Evolutionary conservation across 345 rosid genomes (phyloP).

Genomic region (Dipteronia sinensis): DNA sequence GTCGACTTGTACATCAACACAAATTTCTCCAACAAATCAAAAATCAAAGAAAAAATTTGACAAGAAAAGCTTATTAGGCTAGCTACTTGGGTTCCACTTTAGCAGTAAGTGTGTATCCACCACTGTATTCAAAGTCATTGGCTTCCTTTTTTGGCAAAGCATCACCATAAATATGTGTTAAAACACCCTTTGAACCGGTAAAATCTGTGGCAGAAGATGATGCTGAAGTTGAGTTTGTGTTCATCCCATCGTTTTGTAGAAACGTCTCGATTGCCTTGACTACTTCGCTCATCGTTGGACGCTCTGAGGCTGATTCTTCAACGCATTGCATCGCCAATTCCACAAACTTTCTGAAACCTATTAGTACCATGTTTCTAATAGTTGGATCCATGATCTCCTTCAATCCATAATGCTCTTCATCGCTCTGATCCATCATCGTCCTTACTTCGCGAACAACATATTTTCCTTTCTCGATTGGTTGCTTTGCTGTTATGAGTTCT

Average conservation of each 20-base stretch:
- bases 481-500: conserved; percentile 77
- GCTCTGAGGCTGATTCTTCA: conserved; percentile 78
- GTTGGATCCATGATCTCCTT: conserved; percentile 66
- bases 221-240: conserved; percentile 78
- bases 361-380: conserved; percentile 49
- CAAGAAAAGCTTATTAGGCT: no score
- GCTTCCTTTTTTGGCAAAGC: conserved; percentile 41
- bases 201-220: conserved; percentile 81
- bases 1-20: neutral
- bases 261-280: conserved; percentile 79
- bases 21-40: neutral
- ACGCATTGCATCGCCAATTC: conserved; percentile 84
- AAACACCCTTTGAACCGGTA: conserved; percentile 45
- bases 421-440: conserved; percentile 48
- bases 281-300: conserved; percentile 87
- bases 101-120: conserved; percentile 59
- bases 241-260: conserved; percentile 66
- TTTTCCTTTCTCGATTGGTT: conserved; percentile 87
- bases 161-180: conserved; percentile 53
- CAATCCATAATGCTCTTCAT: conserved; percentile 65
- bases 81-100: conserved; percentile 71
- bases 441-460: conserved; percentile 84
- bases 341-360: conserved; percentile 63
- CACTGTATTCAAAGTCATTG: conserved; percentile 64
- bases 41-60: neutral